phyloP scores from a whole-genome alignment of 441 rosid genomes.

The Syzygium syzygioides region DNA sequence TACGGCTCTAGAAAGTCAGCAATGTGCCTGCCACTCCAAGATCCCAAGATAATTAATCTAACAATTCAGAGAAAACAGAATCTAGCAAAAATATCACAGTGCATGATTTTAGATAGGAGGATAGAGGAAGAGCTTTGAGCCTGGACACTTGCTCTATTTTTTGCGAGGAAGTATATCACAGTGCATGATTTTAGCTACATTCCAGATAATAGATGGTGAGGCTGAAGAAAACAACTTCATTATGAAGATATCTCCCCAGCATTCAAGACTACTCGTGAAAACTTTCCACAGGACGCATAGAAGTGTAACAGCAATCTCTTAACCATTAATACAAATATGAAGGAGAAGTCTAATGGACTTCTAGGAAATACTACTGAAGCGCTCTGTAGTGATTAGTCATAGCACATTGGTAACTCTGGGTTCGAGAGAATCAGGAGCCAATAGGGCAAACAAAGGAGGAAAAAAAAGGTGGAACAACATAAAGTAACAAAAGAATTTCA shows the following conservation, averaged over 20 bases:
- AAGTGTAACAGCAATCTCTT: background rate
- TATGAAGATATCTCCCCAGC: background rate
- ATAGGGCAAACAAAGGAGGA: background rate
- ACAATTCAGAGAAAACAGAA: background rate
- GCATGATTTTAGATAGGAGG: background rate
- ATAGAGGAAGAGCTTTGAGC: background rate
- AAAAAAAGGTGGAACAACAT: background rate
- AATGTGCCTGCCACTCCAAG: background rate
- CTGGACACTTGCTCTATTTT: background rate
- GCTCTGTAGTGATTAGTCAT: background rate
- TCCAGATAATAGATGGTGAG: background rate
- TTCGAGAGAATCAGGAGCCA: background rate
- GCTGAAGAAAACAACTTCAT: background rate
- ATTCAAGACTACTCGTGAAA: background rate
- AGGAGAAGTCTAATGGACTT: background rate
- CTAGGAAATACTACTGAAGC: background rate
- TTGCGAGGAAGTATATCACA: background rate
- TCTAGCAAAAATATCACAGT: too few species aligned
- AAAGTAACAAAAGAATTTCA: background rate
- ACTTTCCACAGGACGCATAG: background rate
- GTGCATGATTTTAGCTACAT: background rate
- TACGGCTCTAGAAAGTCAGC: background rate
- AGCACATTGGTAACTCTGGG: background rate
- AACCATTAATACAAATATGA: background rate
- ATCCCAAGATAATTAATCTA: background rate